Evolutionary conservation across 169 alveolate species (phyloP), one percentile per base, ranked within the genome.

Genomic region (Plasmodium coatneyi): DNA sequence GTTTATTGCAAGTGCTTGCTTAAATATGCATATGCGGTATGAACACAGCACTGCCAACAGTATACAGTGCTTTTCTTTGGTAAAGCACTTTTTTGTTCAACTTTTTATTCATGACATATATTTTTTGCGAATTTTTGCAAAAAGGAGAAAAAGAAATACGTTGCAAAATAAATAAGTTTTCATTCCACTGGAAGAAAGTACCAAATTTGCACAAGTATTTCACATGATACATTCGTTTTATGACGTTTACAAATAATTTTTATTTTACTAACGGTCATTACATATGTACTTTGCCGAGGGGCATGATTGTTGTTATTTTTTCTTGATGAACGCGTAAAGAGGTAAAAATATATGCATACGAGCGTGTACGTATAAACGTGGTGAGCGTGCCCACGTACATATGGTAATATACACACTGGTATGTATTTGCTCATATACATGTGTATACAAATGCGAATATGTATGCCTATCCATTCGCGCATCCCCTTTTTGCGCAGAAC

Each of bases 311-410:
- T 66, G n/a, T 66, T 10, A 66, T 10, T 25, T 66, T 66, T 66
- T 66, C 39, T 66, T 66, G 41, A 25, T 66, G 36, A 66, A 66
- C 76, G 32, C 14, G 7, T 34, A 39, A 74, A 79, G 25, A 41
- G 46, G 70, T 79, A 41, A 41, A 30, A n/a, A 43, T 80, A 56
- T 80, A 56, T 49, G 60, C 43, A 80, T 19, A 49, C 46, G 89
- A 49, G 60, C 22, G 25, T 49, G 60, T 49, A 49, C 60, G 7
- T 49, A 49, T 49, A 49, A 49, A 49, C 60, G 60, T 3, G 60
- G 60, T 16, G 60, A 49, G 12, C 19, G 22, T 49, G 19, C 60
- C 60, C 60, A 49, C 25, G 25, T 49, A 49, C 60, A 49, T 49
- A 22, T 16, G 60, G 19, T 12, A 46, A 49, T 49, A 49, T 49